These are phyloP conservation scores for Yarrowia sp. DNA, from an alignment of 805 yeast genomes.

Conservation along the genomic window DNA sequence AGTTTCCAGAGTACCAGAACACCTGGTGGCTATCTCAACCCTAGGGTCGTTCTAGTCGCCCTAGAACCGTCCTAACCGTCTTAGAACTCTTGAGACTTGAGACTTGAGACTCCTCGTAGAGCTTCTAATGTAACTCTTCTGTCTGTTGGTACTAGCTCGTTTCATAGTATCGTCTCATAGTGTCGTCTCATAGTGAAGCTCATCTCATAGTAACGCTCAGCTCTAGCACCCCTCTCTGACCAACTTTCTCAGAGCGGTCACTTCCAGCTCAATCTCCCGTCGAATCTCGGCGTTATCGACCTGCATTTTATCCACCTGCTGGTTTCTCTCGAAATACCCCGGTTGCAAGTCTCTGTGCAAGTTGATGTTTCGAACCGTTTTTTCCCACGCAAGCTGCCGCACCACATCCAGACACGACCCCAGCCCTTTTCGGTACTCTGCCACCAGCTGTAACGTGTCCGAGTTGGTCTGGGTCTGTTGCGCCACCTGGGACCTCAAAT, in stretches of 20 bases:
- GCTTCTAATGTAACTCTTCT: no score
- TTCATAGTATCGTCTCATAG: no score
- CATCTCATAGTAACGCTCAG: no score
- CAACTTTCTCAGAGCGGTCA: constrained; percentile 25
- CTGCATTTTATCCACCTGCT: constrained; percentile 28
- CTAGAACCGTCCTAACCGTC: no score
- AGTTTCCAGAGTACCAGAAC: no score
- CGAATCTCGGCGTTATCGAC: constrained; percentile 28
- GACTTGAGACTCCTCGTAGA: no score
- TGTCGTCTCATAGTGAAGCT: no score
- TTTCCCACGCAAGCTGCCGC: constrained; percentile 28
- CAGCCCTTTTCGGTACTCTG: constrained; percentile 27
- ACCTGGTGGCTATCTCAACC: no score
- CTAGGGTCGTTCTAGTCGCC: no score
- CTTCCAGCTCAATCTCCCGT: constrained; percentile 29
- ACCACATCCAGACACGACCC: constrained; percentile 29
- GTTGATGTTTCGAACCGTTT: constrained; percentile 28
- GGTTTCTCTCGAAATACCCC: constrained; percentile 5
- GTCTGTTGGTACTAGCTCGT: no score
- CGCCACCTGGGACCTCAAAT: constrained; percentile 26
- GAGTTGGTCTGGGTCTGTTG: constrained; percentile 24
- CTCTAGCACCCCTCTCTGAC: not conserved
- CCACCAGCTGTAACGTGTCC: constrained; percentile 27
- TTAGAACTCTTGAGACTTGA: no score
- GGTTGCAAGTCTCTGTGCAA: constrained; percentile 28